Conservation (phyloP, 2,329 filamentous ascomycete genomes). For the Alternaria consortialis region DNA sequence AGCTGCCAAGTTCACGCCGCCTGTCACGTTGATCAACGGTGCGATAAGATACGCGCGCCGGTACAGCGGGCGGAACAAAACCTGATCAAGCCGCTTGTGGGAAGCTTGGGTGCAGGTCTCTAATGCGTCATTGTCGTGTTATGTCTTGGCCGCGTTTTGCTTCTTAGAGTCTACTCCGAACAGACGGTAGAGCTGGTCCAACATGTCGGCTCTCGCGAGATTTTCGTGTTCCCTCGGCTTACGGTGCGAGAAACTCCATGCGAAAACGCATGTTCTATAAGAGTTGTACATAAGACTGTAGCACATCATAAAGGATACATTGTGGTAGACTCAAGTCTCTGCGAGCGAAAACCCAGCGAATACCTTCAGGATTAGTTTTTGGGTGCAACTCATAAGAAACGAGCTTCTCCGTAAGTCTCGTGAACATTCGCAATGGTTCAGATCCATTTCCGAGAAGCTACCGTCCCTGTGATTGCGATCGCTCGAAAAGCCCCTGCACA, state of each 20-base stretch:
- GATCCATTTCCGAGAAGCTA: not conserved
- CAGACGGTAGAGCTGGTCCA: not conserved
- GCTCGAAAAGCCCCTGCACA: not conserved
- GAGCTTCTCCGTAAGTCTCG: not conserved
- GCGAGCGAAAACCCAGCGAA: not conserved
- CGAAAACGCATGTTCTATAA: not conserved
- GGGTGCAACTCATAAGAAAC: not conserved
- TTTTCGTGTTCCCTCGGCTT: not conserved
- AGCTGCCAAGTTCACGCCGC: slow-evolving; percentile 27
- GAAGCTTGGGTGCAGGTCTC: slow-evolving; percentile 4
- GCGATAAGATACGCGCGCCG: slow-evolving; percentile 23
- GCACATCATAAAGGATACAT: not conserved
- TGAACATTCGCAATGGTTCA: not conserved
- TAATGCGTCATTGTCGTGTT: slow-evolving; percentile 8
- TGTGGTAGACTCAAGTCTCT: not conserved
- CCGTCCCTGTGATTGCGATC: not conserved
- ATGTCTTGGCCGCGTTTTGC: slow-evolving; percentile 12
- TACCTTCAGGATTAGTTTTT: not conserved
- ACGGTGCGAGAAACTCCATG: not conserved
- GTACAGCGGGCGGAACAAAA: slow-evolving; percentile 9
- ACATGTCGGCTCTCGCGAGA: not conserved
- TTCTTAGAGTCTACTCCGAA: slow-evolving; percentile 9
- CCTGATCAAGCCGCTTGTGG: slow-evolving; percentile 5
- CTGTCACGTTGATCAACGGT: slow-evolving; percentile 27
- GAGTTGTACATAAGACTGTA: not conserved